Evolutionary conservation across 108 stramenopile genomes (phyloP).

Genomic region (Aurantiochytrium sp.): DNA sequence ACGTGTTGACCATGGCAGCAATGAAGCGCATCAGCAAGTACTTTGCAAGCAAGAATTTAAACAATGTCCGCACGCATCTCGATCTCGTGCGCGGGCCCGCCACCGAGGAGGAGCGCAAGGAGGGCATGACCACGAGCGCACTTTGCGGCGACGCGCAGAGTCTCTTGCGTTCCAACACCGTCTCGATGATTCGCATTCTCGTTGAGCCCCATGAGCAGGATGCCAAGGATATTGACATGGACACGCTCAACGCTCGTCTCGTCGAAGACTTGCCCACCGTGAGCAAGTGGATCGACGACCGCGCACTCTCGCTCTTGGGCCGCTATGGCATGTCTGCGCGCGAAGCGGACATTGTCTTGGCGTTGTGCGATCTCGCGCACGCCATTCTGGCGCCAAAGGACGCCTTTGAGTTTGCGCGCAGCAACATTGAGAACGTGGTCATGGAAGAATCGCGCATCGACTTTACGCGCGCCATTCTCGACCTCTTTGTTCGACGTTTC

Average conservation of each 20-base stretch:
- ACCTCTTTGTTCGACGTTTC: slow-evolving; percentile 20
- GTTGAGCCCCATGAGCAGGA: slow-evolving; percentile 47
- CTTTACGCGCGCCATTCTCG: slow-evolving; percentile 19
- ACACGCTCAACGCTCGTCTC: not conserved
- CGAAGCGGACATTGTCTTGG: slow-evolving; percentile 63
- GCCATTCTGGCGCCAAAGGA: slow-evolving; percentile 24
- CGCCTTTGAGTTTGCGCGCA: slow-evolving; percentile 3
- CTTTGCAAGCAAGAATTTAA: slow-evolving; percentile 69
- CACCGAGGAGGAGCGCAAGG: slow-evolving; percentile 79
- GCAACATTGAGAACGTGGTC: slow-evolving; percentile 6
- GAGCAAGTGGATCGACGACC: slow-evolving; percentile 78
- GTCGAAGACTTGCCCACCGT: slow-evolving; percentile 65
- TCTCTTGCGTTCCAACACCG: not conserved
- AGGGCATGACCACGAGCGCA: not conserved
- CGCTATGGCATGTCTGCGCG: not conserved
- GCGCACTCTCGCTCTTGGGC: slow-evolving; percentile 40
- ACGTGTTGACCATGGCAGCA: slow-evolving; percentile 72
- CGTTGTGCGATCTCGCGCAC: not conserved
- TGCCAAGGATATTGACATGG: not conserved
- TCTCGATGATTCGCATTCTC: slow-evolving; percentile 75
- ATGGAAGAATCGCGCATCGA: not conserved
- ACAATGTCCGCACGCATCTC: slow-evolving; percentile 76
- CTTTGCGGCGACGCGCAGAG: not conserved
- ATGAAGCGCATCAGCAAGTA: slow-evolving; percentile 68
- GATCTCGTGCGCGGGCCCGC: slow-evolving; percentile 59